A percentile compares a stretch with the other conserved stretches of the same genome.
Conservation (phyloP, 345 rosid genomes). For the Syzygium grande region DNA sequence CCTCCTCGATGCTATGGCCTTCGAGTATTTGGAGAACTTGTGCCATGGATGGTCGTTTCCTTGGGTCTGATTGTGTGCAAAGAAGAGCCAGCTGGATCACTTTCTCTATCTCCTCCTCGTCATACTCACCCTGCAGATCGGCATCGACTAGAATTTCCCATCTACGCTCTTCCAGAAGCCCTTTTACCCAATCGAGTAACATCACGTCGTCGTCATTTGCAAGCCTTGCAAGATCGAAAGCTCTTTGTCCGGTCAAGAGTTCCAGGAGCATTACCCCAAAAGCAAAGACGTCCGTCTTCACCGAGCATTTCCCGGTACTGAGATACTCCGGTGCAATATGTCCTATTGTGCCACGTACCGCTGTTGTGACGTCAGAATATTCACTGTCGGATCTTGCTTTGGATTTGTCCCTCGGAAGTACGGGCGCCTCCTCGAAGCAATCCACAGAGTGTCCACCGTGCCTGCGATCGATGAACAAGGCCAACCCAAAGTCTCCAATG, state of each 20-base stretch:
- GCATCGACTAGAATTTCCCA: neutral
- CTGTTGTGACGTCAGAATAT: neutral
- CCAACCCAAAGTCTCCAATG: slow-evolving; percentile 4
- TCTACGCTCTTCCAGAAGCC: no score
- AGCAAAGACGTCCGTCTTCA: neutral
- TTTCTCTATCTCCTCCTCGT: neutral
- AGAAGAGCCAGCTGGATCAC: neutral
- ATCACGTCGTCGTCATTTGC: accelerated
- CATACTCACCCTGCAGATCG: neutral
- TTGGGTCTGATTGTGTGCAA: neutral
- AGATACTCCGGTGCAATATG: neutral
- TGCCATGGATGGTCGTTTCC: neutral
- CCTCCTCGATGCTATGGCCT: neutral
- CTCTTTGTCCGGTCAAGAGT: neutral
- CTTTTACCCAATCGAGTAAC: neutral
- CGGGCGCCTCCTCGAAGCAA: neutral
- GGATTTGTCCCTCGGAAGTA: neutral
- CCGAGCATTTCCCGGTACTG: neutral
- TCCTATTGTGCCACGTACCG: neutral
- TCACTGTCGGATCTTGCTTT: neutral
- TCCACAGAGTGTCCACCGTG: neutral
- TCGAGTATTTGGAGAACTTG: neutral
- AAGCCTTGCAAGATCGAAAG: accelerated
- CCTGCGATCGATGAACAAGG: neutral
- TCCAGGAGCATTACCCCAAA: neutral